A percentile compares a stretch with the other conserved stretches of the same genome.
Conservation (phyloP, 257 asterid genomes). For the Lavandula angustifolia region DNA sequence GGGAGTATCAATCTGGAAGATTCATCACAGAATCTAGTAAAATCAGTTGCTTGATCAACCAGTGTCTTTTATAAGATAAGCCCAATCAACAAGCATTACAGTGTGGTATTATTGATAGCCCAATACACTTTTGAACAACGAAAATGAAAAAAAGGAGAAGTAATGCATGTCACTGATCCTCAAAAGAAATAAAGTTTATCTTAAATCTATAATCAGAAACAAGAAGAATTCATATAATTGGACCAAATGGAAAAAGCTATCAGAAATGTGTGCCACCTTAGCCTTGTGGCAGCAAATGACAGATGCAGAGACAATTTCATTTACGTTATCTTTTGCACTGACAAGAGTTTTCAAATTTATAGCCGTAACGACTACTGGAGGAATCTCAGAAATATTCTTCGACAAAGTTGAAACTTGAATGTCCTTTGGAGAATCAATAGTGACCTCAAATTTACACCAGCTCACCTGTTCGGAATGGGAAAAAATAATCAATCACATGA, state of each 20-base stretch:
- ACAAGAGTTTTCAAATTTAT: conserved; percentile 79
- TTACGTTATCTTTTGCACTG: conserved; percentile 74
- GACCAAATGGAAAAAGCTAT: not conserved
- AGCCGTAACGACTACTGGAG: conserved; percentile 84
- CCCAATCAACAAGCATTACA: not conserved
- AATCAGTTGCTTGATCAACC: conserved; percentile 27
- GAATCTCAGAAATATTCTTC: conserved; percentile 56
- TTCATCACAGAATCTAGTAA: conserved; percentile 29
- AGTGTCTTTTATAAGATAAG: not conserved
- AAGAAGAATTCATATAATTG: not conserved
- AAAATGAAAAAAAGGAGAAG: too few species aligned
- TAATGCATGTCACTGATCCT: not conserved
- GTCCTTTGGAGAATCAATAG: conserved; percentile 72
- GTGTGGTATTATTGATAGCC: conserved; percentile 23
- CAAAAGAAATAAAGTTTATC: not conserved
- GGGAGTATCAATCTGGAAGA: conserved; percentile 86
- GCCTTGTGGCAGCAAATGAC: conserved; percentile 85
- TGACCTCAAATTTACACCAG: conserved; percentile 97
- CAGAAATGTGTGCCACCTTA: conserved; percentile 54
- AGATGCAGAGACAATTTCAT: conserved; percentile 94
- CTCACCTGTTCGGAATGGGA: conserved; percentile 67
- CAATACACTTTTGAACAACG: not conserved
- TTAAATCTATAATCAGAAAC: conserved; percentile 13
- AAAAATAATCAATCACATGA: conserved; percentile 18
- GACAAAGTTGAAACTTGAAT: conserved; percentile 62